Conservation (phyloP, 1,139 yeast species). For the Hanseniaspora gamundiae region DNA sequence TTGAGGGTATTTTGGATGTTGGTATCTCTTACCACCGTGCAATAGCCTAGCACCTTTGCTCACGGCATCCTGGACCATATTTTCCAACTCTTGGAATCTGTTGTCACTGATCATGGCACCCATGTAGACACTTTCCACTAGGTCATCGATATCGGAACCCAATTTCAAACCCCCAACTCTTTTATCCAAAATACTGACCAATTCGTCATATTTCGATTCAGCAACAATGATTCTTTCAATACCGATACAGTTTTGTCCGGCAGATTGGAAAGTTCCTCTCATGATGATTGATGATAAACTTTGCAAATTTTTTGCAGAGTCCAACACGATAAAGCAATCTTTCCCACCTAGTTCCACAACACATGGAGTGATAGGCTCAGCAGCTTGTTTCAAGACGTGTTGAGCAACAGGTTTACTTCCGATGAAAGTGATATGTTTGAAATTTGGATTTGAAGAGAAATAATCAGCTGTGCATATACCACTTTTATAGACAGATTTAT, state of each 20-base stretch:
- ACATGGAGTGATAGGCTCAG: conserved; percentile 76
- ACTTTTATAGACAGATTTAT: conserved; percentile 1
- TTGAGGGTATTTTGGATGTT: conserved; percentile 86
- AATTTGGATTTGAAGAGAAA: conserved; percentile 70
- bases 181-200: conserved; percentile 43
- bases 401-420: conserved; percentile 95
- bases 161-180: conserved; percentile 54
- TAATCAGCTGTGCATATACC: conserved; percentile 50
- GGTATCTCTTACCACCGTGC: conserved; percentile 65
- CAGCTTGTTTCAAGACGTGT: conserved; percentile 69
- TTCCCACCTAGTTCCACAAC: conserved; percentile 95
- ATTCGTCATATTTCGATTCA: conserved; percentile 48
- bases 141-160: conserved; percentile 86
- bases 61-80: conserved; percentile 61
- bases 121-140: conserved; percentile 72
- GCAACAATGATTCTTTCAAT: conserved; percentile 83
- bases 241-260: conserved; percentile 97
- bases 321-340: conserved; percentile 78
- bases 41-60: conserved; percentile 67
- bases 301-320: conserved; percentile 45
- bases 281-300: conserved; percentile 69
- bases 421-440: conserved; percentile 83
- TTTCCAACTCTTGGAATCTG: conserved; percentile 56
- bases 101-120: conserved; percentile 86
- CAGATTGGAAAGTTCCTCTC: conserved; percentile 93